A percentile compares a stretch with the other conserved stretches of the same genome.
Evolutionary conservation across 2,329 filamentous ascomycete genomes (phyloP).

Genomic region (Colletotrichum orchidophilum): DNA sequence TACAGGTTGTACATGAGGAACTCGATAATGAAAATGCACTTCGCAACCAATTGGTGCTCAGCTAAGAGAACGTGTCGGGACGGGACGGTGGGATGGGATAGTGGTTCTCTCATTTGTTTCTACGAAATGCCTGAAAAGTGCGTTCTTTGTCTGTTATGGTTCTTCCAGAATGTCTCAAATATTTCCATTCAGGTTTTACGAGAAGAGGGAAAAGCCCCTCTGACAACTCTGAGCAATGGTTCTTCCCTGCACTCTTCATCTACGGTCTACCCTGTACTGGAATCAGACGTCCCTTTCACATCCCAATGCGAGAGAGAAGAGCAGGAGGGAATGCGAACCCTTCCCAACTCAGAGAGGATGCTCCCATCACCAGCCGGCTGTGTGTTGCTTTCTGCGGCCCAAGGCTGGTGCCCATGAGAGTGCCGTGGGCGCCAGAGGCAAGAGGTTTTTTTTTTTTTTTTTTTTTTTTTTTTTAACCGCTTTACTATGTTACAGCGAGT

Average conservation of each 20-base stretch:
- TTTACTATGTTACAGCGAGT: no score
- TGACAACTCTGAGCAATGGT: conserved; percentile 13
- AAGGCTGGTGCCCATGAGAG: no score
- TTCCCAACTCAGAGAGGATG: no score
- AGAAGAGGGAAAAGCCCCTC: neutral
- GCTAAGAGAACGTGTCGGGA: neutral
- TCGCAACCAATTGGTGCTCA: no score
- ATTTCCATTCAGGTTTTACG: neutral
- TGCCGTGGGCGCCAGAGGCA: no score
- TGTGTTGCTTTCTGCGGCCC: no score
- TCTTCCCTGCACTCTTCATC: conserved; percentile 1
- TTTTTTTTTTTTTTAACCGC: no score
- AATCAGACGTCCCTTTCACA: no score
- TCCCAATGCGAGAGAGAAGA: neutral
- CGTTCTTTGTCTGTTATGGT: neutral
- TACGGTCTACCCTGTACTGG: neutral
- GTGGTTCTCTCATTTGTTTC: neutral
- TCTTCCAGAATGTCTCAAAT: conserved; percentile 28
- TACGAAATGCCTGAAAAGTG: neutral
- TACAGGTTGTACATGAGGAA: no score
- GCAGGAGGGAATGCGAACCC: neutral
- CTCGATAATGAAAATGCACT: no score
- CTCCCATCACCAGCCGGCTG: no score
- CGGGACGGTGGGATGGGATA: neutral
- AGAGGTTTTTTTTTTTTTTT: no score